These are phyloP conservation scores for Neofusicoccum parvum DNA, from an alignment of 2,329 filamentous ascomycete genomes.

Conservation along the genomic window DNA sequence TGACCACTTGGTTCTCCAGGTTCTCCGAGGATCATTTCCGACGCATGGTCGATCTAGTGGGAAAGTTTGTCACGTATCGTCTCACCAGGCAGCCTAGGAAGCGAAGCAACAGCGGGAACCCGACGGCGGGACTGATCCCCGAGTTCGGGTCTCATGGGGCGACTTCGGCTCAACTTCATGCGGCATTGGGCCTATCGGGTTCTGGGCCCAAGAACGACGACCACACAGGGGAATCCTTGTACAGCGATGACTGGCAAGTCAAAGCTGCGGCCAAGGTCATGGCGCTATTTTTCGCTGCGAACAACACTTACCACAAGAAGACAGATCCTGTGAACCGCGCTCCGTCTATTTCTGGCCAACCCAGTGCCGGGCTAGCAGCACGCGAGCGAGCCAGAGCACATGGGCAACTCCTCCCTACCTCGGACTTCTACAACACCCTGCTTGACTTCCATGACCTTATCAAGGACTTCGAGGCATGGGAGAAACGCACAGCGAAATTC, in stretches of 20 bases:
- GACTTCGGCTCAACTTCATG: constrained; percentile 73
- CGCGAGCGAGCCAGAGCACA: constrained; percentile 51
- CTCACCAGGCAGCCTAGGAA: constrained; percentile 71
- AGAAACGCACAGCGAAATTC: constrained; percentile 72
- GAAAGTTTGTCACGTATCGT: constrained; percentile 79
- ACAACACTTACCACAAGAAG: constrained; percentile 54
- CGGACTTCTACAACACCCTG: constrained; percentile 83
- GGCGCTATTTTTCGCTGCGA: constrained; percentile 79
- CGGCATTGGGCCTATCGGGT: constrained; percentile 63
- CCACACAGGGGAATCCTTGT: constrained; percentile 44
- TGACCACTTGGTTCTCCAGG: constrained; percentile 77
- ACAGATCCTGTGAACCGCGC: constrained; percentile 21
- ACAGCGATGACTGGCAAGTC: constrained; percentile 87
- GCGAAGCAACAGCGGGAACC: constrained; percentile 60
- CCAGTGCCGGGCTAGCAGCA: constrained; percentile 42
- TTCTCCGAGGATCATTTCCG: constrained; percentile 69
- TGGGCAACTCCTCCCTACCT: constrained; percentile 74
- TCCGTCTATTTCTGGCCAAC: constrained; percentile 12
- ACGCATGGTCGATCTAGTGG: constrained; percentile 73
- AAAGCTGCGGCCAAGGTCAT: constrained; percentile 78
- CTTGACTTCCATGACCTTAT: constrained; percentile 86
- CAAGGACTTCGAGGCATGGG: constrained; percentile 86
- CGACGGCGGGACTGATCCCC: constrained; percentile 70
- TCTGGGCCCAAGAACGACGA: constrained; percentile 50
- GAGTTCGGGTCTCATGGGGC: constrained; percentile 57